A percentile compares a stretch with the other conserved stretches of the same genome.
Conservation (phyloP, 2,329 filamentous ascomycete species). For the Rhytidhysteron rufulum region DNA sequence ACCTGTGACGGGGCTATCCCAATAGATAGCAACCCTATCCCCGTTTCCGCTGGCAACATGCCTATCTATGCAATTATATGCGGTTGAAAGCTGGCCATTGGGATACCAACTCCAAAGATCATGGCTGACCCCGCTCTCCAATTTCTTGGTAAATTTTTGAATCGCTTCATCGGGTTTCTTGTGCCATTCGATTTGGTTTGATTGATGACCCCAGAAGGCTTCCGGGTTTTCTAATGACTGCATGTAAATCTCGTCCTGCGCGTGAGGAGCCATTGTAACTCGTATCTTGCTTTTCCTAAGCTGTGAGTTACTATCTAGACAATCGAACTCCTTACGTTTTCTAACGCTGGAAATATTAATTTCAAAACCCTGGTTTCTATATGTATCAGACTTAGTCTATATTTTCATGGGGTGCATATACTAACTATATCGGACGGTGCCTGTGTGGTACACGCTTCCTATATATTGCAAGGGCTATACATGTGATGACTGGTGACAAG, state of each 20-base stretch:
- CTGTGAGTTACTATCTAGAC: no score
- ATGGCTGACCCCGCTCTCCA: constrained; percentile 61
- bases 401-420: no score
- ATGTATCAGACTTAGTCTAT: no score
- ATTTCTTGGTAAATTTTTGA: constrained; percentile 56
- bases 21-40: constrained; percentile 70
- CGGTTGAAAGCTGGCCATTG: constrained; percentile 82
- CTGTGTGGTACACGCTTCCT: no score
- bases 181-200: constrained; percentile 76
- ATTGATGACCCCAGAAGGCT: constrained; percentile 72
- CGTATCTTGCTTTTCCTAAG: no score
- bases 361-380: no score
- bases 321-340: no score
- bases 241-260: constrained; percentile 50
- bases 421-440: no score
- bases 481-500: no score
- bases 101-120: constrained; percentile 88
- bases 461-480: no score
- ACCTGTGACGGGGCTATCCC: constrained; percentile 80
- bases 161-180: constrained; percentile 65
- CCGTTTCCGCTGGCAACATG: constrained; percentile 78
- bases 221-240: constrained; percentile 66
- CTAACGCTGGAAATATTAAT: no score
- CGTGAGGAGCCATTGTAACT: constrained; percentile 9
- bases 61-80: constrained; percentile 86